Conservation (phyloP, 371 early-diverging fungal genomes). For the Entomophthora muscae region DNA sequence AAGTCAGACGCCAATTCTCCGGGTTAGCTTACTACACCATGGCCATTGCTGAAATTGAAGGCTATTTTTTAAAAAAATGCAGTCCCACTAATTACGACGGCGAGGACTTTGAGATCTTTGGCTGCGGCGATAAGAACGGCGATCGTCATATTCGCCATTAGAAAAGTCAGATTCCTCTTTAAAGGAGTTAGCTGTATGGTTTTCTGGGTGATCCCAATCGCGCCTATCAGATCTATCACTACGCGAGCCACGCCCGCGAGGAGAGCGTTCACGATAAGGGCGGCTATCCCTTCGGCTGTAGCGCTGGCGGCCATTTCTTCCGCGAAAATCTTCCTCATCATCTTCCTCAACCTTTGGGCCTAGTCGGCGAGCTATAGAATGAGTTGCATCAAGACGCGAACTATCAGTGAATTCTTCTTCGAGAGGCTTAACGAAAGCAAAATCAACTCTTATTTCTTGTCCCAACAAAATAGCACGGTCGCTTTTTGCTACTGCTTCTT, state of each 20-base stretch:
- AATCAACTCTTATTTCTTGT: conserved; percentile 49
- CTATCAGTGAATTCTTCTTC: background rate
- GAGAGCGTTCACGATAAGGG: background rate
- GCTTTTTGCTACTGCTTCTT: conserved; percentile 50
- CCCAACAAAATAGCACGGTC: conserved; percentile 56
- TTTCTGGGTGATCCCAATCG: background rate
- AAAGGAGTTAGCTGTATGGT: background rate
- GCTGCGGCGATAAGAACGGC: background rate
- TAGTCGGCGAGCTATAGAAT: background rate
- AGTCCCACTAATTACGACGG: no score
- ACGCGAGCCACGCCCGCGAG: background rate
- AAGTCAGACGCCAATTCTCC: no score
- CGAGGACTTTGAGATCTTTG: background rate
- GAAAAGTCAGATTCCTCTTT: background rate
- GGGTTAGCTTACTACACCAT: no score
- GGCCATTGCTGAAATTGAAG: no score
- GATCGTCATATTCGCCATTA: background rate
- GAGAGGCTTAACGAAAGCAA: conserved; percentile 53
- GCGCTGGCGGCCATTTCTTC: background rate
- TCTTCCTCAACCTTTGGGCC: background rate
- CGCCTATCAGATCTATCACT: background rate
- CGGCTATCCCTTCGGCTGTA: background rate
- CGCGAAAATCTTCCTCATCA: background rate
- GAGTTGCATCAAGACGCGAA: background rate
- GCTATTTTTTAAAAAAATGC: no score